Conservation (phyloP, 2,329 filamentous ascomycete genomes). For the Stagonosporopsis vannaccii region DNA sequence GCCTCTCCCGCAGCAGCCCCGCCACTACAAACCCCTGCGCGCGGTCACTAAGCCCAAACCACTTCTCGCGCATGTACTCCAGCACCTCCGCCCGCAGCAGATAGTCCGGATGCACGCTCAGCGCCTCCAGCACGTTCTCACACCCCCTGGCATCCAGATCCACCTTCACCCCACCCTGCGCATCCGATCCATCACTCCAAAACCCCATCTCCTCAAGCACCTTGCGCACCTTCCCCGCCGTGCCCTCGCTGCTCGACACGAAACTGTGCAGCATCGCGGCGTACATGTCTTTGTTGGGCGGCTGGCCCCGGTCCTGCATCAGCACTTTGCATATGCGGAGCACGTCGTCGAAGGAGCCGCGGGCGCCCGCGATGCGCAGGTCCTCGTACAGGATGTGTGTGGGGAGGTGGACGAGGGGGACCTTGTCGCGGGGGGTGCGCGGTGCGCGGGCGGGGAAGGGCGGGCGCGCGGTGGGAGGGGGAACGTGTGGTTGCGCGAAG, state of each 20-base stretch:
- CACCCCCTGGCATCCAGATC: conserved; percentile 71
- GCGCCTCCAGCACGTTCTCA: conserved; percentile 73
- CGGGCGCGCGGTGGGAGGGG: neutral
- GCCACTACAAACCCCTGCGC: conserved; percentile 73
- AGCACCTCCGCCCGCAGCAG: conserved; percentile 75
- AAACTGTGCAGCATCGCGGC: conserved; percentile 78
- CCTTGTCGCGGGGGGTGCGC: conserved; percentile 8
- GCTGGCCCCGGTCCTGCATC: conserved; percentile 62
- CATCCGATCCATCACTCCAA: conserved; percentile 17
- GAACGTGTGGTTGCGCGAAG: conserved; percentile 1
- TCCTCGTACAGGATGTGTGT: conserved; percentile 42
- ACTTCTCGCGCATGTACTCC: conserved; percentile 74
- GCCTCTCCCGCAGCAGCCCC: conserved; percentile 79
- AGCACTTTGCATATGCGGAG: conserved; percentile 64
- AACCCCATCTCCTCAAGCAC: conserved; percentile 76
- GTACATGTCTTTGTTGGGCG: conserved; percentile 69
- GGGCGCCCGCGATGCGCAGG: conserved; percentile 36
- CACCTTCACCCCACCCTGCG: conserved; percentile 59
- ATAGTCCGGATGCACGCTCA: conserved; percentile 88
- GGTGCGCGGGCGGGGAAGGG: neutral
- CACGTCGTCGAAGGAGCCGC: conserved; percentile 36
- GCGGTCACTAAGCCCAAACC: conserved; percentile 68
- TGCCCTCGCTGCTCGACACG: conserved; percentile 68
- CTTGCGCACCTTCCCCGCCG: conserved; percentile 66
- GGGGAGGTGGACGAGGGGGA: conserved; percentile 33